phyloP scores from a whole-genome alignment of 164 flowering plant species.

The Vitis vinifera region DNA sequence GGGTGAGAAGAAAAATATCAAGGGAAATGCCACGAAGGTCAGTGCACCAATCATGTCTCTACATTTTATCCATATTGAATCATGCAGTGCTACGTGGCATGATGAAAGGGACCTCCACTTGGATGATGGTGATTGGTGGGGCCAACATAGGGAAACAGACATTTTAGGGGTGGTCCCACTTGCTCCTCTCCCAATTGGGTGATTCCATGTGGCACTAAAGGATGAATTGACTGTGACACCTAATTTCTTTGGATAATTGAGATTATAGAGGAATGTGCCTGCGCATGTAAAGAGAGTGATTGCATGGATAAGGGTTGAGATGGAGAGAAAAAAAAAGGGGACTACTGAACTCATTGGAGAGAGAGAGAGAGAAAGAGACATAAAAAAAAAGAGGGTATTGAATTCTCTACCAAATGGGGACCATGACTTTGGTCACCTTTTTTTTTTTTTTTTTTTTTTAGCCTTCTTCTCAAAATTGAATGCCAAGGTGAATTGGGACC shows the following conservation, averaged over 20 bases:
- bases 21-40: neutral
- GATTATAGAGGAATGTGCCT: neutral
- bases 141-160: neutral
- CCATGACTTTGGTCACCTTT: too few species aligned
- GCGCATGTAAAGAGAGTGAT: neutral
- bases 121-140: neutral
- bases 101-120: conserved; percentile 8
- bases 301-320: neutral
- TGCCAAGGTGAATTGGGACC: too few species aligned
- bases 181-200: neutral
- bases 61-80: neutral
- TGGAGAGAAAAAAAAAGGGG: neutral
- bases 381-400: too few species aligned
- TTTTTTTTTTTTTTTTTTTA: too few species aligned
- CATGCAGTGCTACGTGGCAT: neutral
- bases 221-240: neutral
- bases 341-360: neutral
- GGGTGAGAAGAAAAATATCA: neutral
- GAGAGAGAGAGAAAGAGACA: neutral
- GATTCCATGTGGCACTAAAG: neutral
- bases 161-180: neutral
- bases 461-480: too few species aligned
- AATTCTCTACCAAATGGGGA: too few species aligned
- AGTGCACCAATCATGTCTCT: conserved; percentile 2
- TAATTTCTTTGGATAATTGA: neutral